phyloP scores from a whole-genome alignment of 306 rosid species.

The Dicorynia guianensis region DNA sequence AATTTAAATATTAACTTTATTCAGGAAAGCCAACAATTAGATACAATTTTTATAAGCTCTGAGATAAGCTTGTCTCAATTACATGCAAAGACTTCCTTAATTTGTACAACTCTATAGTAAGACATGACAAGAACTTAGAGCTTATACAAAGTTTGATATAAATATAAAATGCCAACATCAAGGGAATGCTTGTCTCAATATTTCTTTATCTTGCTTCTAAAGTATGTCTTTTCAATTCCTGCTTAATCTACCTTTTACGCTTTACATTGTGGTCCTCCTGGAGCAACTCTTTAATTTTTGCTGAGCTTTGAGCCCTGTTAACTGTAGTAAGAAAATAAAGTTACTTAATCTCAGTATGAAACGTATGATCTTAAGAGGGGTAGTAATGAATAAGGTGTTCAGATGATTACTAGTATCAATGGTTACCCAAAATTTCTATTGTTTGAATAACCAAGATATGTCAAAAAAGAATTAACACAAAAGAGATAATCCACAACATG shows the following conservation, averaged over 20 bases:
- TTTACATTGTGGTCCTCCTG: slow-evolving; percentile 58
- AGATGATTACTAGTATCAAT: slow-evolving; percentile 13
- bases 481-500: background rate
- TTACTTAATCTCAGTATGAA: background rate
- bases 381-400: background rate
- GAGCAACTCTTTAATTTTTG: slow-evolving; percentile 60
- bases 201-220: slow-evolving; percentile 68
- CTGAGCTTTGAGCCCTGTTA: slow-evolving; percentile 60
- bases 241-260: too few relatives aligned
- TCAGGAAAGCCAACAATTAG: too few relatives aligned
- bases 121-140: background rate
- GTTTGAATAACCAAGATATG: slow-evolving; percentile 9
- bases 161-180: background rate
- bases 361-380: slow-evolving; percentile 13
- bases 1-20: too few relatives aligned
- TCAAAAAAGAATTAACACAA: slow-evolving; percentile 34
- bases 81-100: too few relatives aligned
- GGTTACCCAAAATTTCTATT: slow-evolving; percentile 8
- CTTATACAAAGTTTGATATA: background rate
- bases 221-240: slow-evolving; percentile 64
- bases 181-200: too few relatives aligned
- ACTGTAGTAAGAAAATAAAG: slow-evolving; percentile 29
- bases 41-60: too few relatives aligned
- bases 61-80: too few relatives aligned
- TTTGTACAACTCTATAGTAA: too few relatives aligned